Conservation (phyloP, 495 filamentous ascomycete species). For the Neurospora intermedia region DNA sequence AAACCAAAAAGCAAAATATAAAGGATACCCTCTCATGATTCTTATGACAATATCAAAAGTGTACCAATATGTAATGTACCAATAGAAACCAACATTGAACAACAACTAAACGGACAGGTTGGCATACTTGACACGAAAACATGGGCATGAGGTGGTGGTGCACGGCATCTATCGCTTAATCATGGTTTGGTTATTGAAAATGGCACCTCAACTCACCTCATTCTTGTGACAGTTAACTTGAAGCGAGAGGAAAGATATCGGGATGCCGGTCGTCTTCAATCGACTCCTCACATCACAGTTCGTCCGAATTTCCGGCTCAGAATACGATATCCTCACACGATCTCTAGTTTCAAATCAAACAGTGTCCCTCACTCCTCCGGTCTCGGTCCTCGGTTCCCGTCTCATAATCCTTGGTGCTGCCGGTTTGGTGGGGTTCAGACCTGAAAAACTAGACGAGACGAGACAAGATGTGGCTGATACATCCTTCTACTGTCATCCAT, state of each 20-base stretch:
- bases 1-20: constrained; percentile 7
- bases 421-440: background rate
- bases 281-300: background rate
- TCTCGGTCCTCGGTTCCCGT: background rate
- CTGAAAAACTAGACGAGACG: background rate
- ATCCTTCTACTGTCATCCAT: background rate
- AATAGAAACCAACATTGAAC: constrained; percentile 10
- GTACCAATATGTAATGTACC: constrained; percentile 20
- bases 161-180: background rate
- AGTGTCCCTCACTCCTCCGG: background rate
- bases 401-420: background rate
- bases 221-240: background rate
- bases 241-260: background rate
- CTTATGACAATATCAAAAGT: constrained; percentile 21
- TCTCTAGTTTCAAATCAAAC: background rate
- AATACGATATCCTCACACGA: background rate
- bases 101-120: background rate
- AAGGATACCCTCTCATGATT: constrained; percentile 25
- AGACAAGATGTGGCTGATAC: background rate
- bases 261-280: background rate
- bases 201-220: background rate
- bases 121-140: background rate
- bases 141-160: background rate
- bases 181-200: background rate
- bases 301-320: background rate